Conservation (phyloP, 441 rosid species). For the Gossypium schwendimanii region DNA sequence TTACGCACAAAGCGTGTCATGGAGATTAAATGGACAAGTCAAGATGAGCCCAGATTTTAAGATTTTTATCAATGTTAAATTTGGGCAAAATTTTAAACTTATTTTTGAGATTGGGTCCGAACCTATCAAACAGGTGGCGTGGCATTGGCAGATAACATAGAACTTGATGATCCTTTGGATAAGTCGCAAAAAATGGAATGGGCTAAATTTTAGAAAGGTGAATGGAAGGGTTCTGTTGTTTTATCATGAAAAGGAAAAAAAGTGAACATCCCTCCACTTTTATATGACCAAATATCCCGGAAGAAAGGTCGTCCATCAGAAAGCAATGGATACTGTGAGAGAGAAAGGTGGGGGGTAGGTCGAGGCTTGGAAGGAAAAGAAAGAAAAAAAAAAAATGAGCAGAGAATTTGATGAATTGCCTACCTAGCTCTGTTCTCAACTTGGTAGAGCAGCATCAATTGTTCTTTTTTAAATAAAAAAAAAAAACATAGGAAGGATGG, state of each 20-base stretch:
- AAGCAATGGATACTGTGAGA: neutral
- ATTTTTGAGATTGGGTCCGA: too few species aligned
- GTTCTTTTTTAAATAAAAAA: neutral
- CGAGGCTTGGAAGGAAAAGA: neutral
- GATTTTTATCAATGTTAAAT: too few species aligned
- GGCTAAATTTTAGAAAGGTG: neutral
- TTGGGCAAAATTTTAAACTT: too few species aligned
- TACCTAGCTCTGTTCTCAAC: neutral
- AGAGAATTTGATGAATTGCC: neutral
- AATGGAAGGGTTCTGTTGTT: neutral
- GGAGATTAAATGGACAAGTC: too few species aligned
- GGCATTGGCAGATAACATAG: too few species aligned
- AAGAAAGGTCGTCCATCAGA: constrained; percentile 13
- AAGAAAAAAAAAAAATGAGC: neutral
- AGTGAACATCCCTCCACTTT: neutral
- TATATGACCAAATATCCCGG: constrained; percentile 1
- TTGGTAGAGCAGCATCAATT: neutral
- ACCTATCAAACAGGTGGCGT: too few species aligned
- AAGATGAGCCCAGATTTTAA: too few species aligned
- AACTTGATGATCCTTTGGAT: too few species aligned
- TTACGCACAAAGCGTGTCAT: too few species aligned
- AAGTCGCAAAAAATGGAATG: too few species aligned
- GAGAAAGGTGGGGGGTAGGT: neutral
- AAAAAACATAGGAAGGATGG: neutral
- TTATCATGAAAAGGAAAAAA: neutral